Base-by-base conservation (phyloP, 176 grass and related monocot species). In the Eragrostis curvula region DNA sequence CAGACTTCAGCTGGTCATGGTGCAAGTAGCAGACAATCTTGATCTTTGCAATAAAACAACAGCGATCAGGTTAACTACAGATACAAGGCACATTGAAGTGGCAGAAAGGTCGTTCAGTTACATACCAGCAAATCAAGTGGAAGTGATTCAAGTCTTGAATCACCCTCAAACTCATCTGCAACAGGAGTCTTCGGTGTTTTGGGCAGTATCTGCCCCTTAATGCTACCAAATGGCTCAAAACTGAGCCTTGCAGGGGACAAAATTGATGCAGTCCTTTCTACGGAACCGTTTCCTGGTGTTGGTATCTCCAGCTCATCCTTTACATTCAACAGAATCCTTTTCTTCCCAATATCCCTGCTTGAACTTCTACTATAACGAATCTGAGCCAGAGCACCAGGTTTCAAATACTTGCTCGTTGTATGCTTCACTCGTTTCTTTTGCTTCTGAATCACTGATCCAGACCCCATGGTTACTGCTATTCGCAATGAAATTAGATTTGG, bases 71-170 rank as follows among this genome's bases (percentile, higher is more conserved):
- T 77, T 70, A 18, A 85, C 39, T 40, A 85, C 10, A 78, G 51
- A 87, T 67, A 83, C 45, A 75, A 53, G 68, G 32, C 20, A 61
- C 39, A 88, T 0, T 69, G 9, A 73, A 73, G 42, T 67, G 64
- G 62, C 64, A 8, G 73, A 48, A 59, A 79, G 5, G 24, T 45
- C 52, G 12, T 50, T 68, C 60, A 39, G 30, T 83, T 56, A 40
- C 80, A 71, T 81, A 98, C 96, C 92, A 98, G 72, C 36, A 98
- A 78, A 81, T 98, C 90, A 84, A 93, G 70, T 58, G 96, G 92
- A 83, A 98, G 92, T 68, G 90, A 86, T 91, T 95, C 96, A 75
- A 98, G 90, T 44, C 84, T 86, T 58, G 95, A 98, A 59, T 87
- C 53, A 39, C 81, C 85, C 51, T 81, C 84, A 81, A 82, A 86